Evolutionary conservation across 2,329 filamentous ascomycete species (phyloP).

Genomic region (Alternaria gansuensis): DNA sequence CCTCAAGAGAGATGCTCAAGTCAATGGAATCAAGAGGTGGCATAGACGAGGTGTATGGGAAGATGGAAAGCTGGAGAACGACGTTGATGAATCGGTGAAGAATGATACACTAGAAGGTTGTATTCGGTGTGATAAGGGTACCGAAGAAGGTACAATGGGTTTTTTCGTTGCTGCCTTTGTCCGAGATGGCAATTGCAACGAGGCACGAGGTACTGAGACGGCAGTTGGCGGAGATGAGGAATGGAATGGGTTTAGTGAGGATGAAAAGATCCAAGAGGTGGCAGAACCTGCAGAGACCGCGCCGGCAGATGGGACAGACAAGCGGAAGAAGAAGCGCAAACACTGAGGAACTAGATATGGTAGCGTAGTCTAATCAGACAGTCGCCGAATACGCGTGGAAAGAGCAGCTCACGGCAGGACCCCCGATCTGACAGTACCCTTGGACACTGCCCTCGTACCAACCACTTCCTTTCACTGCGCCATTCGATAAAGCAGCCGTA

Average conservation of each 20-base stretch:
- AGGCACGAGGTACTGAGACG: constrained; percentile 4
- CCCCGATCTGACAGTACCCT: neutral
- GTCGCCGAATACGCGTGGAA: neutral
- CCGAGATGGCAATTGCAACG: constrained; percentile 57
- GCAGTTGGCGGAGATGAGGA: constrained; percentile 48
- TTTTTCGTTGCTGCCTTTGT: constrained; percentile 95
- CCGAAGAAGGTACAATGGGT: constrained; percentile 86
- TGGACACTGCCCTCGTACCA: neutral
- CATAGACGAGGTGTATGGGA: constrained; percentile 65
- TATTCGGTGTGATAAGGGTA: constrained; percentile 81
- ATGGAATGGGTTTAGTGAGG: constrained; percentile 57
- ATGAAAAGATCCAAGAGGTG: constrained; percentile 25
- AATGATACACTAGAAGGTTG: constrained; percentile 72
- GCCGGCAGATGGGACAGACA: constrained; percentile 5
- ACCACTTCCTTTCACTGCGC: constrained; percentile 1
- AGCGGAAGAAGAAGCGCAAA: constrained; percentile 36
- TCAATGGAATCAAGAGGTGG: constrained; percentile 80
- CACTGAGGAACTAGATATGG: neutral
- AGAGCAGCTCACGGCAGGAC: neutral
- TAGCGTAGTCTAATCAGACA: neutral
- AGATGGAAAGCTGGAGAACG: constrained; percentile 34
- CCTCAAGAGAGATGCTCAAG: constrained; percentile 75
- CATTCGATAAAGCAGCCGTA: neutral
- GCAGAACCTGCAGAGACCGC: neutral
- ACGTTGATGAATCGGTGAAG: constrained; percentile 53